phyloP scores from a whole-genome alignment of 1,284 basidiomycete genomes.

The Leucoagaricus sp. region DNA sequence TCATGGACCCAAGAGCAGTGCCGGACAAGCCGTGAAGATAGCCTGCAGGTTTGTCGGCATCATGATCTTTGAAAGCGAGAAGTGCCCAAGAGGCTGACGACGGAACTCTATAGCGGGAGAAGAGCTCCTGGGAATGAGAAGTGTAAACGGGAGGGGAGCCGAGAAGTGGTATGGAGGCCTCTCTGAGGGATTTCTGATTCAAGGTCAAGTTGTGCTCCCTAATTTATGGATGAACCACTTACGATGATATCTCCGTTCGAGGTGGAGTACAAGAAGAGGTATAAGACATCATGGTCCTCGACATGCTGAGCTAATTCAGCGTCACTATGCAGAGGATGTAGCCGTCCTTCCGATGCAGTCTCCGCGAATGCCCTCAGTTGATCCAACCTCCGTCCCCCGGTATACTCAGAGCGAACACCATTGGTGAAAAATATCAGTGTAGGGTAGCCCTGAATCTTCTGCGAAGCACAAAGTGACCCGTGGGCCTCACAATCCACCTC shows the following conservation, averaged over 20 bases:
- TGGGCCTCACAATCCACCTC: slow-evolving; percentile 88
- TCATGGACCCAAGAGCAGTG: slow-evolving; percentile 33
- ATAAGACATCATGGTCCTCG: slow-evolving; percentile 6
- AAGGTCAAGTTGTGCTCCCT: slow-evolving; percentile 42
- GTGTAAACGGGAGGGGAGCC: slow-evolving; percentile 70
- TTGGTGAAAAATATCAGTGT: slow-evolving; percentile 69
- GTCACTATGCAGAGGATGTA: slow-evolving; percentile 38
- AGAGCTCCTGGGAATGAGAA: slow-evolving; percentile 51
- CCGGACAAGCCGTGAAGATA: slow-evolving; percentile 33
- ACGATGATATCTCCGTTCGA: slow-evolving; percentile 11
- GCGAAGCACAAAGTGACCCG: slow-evolving; percentile 59
- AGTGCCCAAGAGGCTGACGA: slow-evolving; percentile 55
- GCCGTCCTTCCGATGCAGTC: slow-evolving; percentile 59
- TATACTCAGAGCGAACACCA: slow-evolving; percentile 66
- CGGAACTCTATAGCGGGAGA: slow-evolving; percentile 54
- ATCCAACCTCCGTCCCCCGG: slow-evolving; percentile 65
- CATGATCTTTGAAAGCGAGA: slow-evolving; percentile 76
- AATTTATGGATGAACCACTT: slow-evolving; percentile 33
- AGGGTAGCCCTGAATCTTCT: slow-evolving; percentile 79
- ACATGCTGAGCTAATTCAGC: slow-evolving; percentile 4
- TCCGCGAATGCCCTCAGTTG: slow-evolving; percentile 72
- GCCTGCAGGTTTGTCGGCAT: slow-evolving; percentile 42
- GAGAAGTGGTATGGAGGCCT: slow-evolving; percentile 51
- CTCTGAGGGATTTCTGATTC: slow-evolving; percentile 34
- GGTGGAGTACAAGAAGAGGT: slow-evolving; percentile 1